Conservation (phyloP, 2,329 filamentous ascomycete genomes). For the Epichloe glyceriae region DNA sequence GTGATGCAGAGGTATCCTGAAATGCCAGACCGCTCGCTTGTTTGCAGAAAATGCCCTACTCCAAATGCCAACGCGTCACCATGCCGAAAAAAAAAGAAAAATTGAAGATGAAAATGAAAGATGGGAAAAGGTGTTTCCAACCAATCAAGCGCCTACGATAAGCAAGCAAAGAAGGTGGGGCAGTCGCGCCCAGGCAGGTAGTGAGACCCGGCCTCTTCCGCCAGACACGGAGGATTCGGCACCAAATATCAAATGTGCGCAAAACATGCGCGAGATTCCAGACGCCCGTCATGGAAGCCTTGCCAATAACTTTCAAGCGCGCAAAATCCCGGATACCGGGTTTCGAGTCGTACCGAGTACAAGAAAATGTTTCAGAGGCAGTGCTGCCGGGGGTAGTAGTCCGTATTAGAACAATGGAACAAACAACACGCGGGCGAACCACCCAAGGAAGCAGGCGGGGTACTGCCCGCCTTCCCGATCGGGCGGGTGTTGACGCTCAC, state of each 20-base stretch:
- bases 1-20: background rate
- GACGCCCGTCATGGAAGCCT: background rate
- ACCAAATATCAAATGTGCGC: no score
- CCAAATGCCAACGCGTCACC: background rate
- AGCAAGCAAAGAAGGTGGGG: no score
- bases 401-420: no score
- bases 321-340: background rate
- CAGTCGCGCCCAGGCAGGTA: background rate
- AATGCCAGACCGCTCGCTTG: constrained; percentile 5
- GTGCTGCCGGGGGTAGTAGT: no score
- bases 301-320: background rate
- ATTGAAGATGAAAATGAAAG: background rate
- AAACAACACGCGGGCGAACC: no score
- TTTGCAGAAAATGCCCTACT: background rate
- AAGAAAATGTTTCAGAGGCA: no score
- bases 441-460: background rate
- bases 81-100: background rate
- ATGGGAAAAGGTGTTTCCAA: background rate
- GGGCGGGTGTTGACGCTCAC: background rate
- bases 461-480: background rate
- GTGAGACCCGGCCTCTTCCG: background rate
- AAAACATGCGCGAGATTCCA: background rate
- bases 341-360: background rate
- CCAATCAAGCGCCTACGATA: background rate
- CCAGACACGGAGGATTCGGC: background rate